A percentile compares a stretch with the other conserved stretches of the same genome.
Evolutionary conservation across 768 basidiomycete genomes (phyloP).

Genomic region (Pisolithus marmoratus): DNA sequence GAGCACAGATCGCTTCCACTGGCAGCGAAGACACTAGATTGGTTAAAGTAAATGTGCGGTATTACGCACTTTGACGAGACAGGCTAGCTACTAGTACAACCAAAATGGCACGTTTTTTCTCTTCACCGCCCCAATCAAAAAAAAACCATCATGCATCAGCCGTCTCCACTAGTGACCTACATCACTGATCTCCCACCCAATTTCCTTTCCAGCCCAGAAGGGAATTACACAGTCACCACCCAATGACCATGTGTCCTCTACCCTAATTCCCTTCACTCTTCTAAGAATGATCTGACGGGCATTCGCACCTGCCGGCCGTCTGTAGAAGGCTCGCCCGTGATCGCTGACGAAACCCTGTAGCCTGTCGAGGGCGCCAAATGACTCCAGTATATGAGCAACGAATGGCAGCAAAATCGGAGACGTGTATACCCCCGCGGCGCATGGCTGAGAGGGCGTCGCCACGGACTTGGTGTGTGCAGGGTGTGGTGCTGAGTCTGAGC

Average conservation of each 20-base stretch:
- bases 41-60: background rate
- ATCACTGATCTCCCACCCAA: constrained; percentile 62
- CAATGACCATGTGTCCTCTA: constrained; percentile 44
- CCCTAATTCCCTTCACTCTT: constrained; percentile 31
- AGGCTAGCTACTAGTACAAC: too few species aligned
- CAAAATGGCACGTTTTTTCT: too few species aligned
- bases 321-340: constrained; percentile 81
- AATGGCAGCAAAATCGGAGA: constrained; percentile 88
- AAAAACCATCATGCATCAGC: background rate
- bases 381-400: constrained; percentile 81
- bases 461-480: constrained; percentile 62
- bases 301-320: constrained; percentile 25
- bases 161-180: constrained; percentile 7
- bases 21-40: background rate
- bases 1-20: too few species aligned
- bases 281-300: constrained; percentile 39
- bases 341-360: constrained; percentile 75
- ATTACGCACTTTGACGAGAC: too few species aligned
- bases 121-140: too few species aligned
- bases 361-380: constrained; percentile 79
- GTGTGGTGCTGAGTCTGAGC: constrained; percentile 96
- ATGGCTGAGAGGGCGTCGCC: constrained; percentile 62
- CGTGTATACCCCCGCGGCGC: constrained; percentile 96
- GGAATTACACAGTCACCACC: constrained; percentile 59
- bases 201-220: constrained; percentile 80